Base-by-base conservation (phyloP, 2,329 filamentous ascomycete species). In the Coniochaeta pulveracea region DNA sequence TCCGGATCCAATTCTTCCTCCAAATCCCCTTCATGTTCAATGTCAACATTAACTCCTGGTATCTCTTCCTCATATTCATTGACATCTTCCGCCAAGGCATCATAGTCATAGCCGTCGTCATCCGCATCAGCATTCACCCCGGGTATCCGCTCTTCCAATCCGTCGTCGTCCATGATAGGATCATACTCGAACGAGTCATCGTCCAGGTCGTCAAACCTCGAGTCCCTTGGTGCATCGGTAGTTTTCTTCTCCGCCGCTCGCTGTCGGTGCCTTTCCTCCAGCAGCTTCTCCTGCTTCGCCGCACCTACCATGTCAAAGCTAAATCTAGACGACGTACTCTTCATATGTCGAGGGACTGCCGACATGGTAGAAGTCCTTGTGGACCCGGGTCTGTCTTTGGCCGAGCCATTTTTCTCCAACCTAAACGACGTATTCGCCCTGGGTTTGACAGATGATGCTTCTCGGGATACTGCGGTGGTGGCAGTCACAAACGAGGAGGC, bases 251-350 rank as follows among this genome's bases (percentile, higher is more conserved):
- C 76, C 19, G 76, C 60, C 40, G 78, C 72, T 34, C 75, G 72
- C 42, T 80, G 70, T 11, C 78, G 65, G 50, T 85, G 80, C 30
- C 76, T 70, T 44, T 85, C 83, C 51, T 85, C 84, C 25, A 86
- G 58, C 23, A 80, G 51, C 51, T 76, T 80, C 52, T 80, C 75
- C 45, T 77, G 66, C 38, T 72, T 69, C 10, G 80, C 80, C 5
- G 73, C 73, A 5, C 78, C 79, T 11, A 77, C 71, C 64, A 86
- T 83, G 47, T 88, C 82, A 47, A 89, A 89, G 46, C 82, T 88
- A 49, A 89, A 88, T 10, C 83, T 66, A 0, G 80, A 85, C 0
- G 82, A 83, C 9, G 78, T 83, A 50, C 81, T 86, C 54, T 78
- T 80, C 74, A 80, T 79, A 40, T 79, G 74, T 38, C 59, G 69